phyloP scores from a whole-genome alignment of 345 rosid genomes.

The Populus tremula region DNA sequence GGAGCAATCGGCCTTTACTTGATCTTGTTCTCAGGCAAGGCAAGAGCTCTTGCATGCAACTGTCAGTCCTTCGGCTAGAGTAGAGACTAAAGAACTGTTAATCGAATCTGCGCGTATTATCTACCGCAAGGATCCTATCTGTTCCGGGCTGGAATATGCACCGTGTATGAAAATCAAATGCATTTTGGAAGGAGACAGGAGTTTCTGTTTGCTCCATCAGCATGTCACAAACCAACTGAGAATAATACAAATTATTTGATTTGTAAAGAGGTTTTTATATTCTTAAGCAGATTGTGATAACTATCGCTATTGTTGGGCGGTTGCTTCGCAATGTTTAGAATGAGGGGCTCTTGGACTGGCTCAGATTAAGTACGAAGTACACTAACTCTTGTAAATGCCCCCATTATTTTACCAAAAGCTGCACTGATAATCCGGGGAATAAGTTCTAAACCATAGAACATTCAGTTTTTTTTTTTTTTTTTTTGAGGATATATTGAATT shows the following conservation, averaged over 20 bases:
- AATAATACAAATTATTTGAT: too few relatives aligned
- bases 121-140: conserved; percentile 39
- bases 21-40: too few relatives aligned
- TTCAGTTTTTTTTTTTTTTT: too few relatives aligned
- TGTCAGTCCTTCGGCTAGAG: too few relatives aligned
- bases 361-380: conserved; percentile 49
- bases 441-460: too few relatives aligned
- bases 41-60: too few relatives aligned
- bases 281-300: neutral
- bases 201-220: conserved; percentile 55
- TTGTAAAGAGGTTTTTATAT: too few relatives aligned
- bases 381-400: conserved; percentile 67
- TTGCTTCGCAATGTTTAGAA: conserved; percentile 37
- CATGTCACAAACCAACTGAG: conserved; percentile 22
- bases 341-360: conserved; percentile 42
- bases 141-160: conserved; percentile 62
- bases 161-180: conserved; percentile 67
- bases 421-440: conserved; percentile 10
- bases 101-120: neutral
- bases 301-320: conserved; percentile 1
- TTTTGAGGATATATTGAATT: too few relatives aligned
- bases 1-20: too few relatives aligned
- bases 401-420: conserved; percentile 78
- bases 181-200: conserved; percentile 53
- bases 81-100: too few relatives aligned